Evolutionary conservation across 768 basidiomycete species (phyloP), one percentile per base, ranked within the genome.

Genomic region (Cystobasidiopsis lactophilus): DNA sequence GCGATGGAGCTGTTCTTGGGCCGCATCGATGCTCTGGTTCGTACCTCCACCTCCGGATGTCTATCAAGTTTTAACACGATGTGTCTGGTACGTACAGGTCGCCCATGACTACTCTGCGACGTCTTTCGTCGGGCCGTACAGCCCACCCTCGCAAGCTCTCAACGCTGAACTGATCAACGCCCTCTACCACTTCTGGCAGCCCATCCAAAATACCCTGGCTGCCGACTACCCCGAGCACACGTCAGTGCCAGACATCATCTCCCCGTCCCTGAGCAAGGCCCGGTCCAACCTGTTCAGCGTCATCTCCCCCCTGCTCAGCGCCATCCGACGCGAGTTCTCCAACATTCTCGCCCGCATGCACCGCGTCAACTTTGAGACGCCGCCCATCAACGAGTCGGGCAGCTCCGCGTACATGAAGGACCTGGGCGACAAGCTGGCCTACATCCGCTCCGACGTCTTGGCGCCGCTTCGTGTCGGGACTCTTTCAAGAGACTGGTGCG

Each of bases 261-360:
- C 40, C 38, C 31, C 30, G 9, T 23, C 35, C 24, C 45, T 40
- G n/a, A 9, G 60, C 56, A 49, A 56, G 2, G 23, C 55, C 13
- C 52, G 56, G 13, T 11, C 38, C 1, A 41, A 60, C 13, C 69
- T 67, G 56, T 57, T 57, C 21, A 51, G 57, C 3, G 59, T 67
- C 51, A 61, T 63, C 2, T 62, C 62, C 21, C 59, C 66, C 0
- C 63, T 71, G 4, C 64, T 69, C 53, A 57, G 57, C 19, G 66
- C 65, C 4, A 62, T 96, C 58, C 77, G 78, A 31, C 76, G 83
- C 19, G 93, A 98, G 59, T 69, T 86, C 31, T 72, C 77, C 33
- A 74, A 78, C 1, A 82, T 88, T 57, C 72, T 93, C 41, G 75
- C 79, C 1, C 77, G 80, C 50, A 71, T 98, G 27, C 91, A 96